Base-by-base conservation (phyloP, 2,329 filamentous ascomycete species). In the Myriosclerotinia scirpicola region DNA sequence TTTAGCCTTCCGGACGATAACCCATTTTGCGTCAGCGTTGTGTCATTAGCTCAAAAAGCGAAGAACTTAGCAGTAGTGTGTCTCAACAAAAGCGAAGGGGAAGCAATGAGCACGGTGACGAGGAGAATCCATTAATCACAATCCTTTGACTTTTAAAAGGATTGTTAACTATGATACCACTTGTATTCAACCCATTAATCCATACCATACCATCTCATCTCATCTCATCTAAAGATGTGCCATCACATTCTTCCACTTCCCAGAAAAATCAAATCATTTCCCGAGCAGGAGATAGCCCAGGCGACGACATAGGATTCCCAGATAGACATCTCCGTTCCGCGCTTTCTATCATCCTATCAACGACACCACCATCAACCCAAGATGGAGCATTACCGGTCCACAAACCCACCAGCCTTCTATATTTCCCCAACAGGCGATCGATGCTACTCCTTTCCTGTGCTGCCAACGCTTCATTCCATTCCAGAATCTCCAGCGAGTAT, bases 401-500 rank as follows among this genome's bases (percentile, higher is more conserved):
- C 11, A 66, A 50, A 44, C 46, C 56, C 9, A 61, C 55, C 53
- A 66, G 56, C 38, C 55, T 66, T 44, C 64, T 59, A 54, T 66
- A 66, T 42, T 46, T 66, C 11, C 14, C n/a, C 15, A 66, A 20
- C 14, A 66, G 20, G 3, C 55, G 55, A 34, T 66, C 48, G 17
- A 46, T 38, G 17, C 20, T 66, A 9, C 55, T 61, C 26, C 12
- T 61, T 22, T 66, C 64, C 26, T 64, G 59, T 17, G 34, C 46
- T 26, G 34, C 69, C 17, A 64, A 44, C 46, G 38, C 40, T 30
- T 67, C 61, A 30, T 70, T 65, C 52, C 56, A 60, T 48, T 69
- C 69, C 36, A 70, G 56, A 2, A 72, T 67, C 26, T 70, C 67
- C 26, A 71, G 38, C 22, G 71, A 67, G 34, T 71, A 59, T 62